Evolutionary conservation across 768 basidiomycete species (phyloP).

Genomic region (Roridomyces roridus): DNA sequence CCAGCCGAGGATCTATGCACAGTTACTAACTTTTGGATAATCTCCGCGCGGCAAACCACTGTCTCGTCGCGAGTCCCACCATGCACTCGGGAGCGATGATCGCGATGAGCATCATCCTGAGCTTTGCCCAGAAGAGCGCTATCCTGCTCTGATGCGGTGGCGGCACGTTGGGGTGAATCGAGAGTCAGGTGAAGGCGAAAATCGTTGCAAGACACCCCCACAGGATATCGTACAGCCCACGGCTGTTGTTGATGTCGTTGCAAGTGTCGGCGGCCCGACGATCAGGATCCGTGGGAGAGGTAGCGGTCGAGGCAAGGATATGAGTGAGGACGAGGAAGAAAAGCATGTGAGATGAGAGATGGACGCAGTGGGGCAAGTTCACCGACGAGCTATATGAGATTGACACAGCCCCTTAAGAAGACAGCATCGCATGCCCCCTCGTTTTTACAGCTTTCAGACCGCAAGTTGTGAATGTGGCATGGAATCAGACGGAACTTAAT

Average conservation of each 20-base stretch:
- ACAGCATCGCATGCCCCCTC: no score
- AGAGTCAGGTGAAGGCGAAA: slow-evolving; percentile 29
- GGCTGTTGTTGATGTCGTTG: slow-evolving; percentile 14
- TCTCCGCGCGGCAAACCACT: slow-evolving; percentile 18
- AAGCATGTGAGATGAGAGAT: no score
- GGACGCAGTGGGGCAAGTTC: no score
- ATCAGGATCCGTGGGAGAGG: no score
- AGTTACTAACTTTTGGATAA: slow-evolving; percentile 3
- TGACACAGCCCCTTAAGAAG: no score
- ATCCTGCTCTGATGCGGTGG: slow-evolving; percentile 6
- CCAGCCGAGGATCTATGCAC: neutral
- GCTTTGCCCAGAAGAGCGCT: slow-evolving; percentile 3
- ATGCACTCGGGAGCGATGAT: slow-evolving; percentile 35
- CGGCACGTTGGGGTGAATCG: slow-evolving; percentile 33
- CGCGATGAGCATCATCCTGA: slow-evolving; percentile 26
- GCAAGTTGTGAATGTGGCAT: no score
- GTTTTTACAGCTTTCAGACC: no score
- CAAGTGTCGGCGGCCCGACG: no score
- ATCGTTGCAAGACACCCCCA: slow-evolving; percentile 27
- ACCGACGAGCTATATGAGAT: no score
- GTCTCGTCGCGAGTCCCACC: slow-evolving; percentile 31
- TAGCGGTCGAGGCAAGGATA: no score
- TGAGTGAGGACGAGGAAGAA: no score
- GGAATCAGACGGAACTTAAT: no score
- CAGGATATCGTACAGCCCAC: slow-evolving; percentile 20